These are phyloP conservation scores for Acarospora socialis DNA, from an alignment of 2,329 filamentous ascomycete genomes.

Conservation along the genomic window DNA sequence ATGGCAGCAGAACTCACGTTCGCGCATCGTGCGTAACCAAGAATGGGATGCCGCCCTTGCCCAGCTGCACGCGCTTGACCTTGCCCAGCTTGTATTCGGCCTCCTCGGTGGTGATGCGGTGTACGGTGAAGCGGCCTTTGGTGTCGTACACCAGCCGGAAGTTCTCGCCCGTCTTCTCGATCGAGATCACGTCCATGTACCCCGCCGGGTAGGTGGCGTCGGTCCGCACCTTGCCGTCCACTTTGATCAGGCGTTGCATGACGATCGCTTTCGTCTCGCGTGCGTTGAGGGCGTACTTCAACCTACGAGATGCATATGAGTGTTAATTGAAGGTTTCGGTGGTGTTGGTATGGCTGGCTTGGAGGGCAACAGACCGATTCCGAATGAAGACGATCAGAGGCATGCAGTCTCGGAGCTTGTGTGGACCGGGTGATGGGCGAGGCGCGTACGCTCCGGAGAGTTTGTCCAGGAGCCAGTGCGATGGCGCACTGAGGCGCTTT, in stretches of 20 bases:
- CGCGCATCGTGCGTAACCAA: constrained; percentile 99
- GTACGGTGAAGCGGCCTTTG: constrained; percentile 99
- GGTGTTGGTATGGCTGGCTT: constrained; percentile 4
- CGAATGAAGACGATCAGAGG: constrained; percentile 98
- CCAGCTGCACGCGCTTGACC: constrained; percentile 98
- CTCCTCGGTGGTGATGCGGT: constrained; percentile 98
- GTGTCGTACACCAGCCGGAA: constrained; percentile 99
- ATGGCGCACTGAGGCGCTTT: constrained; percentile 98
- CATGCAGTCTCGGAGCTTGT: constrained; percentile 99
- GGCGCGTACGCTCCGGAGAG: constrained; percentile 79
- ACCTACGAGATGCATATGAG: constrained; percentile 41
- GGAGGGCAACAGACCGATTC: constrained; percentile 36
- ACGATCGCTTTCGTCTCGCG: constrained; percentile 96
- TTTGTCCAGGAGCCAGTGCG: constrained; percentile 99
- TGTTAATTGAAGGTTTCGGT: constrained; percentile 7
- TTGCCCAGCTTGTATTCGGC: constrained; percentile 99
- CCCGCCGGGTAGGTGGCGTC: constrained; percentile 94
- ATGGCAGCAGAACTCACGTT: constrained; percentile 97
- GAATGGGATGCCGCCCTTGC: constrained; percentile 99
- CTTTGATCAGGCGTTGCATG: constrained; percentile 99
- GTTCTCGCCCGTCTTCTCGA: constrained; percentile 99
- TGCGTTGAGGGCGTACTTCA: constrained; percentile 99
- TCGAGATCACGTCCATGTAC: constrained; percentile 98
- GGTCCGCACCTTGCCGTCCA: constrained; percentile 98
- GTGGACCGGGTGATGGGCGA: constrained; percentile 67